Base-by-base conservation (phyloP, 306 rosid genomes). In the Quercus bicolor region DNA sequence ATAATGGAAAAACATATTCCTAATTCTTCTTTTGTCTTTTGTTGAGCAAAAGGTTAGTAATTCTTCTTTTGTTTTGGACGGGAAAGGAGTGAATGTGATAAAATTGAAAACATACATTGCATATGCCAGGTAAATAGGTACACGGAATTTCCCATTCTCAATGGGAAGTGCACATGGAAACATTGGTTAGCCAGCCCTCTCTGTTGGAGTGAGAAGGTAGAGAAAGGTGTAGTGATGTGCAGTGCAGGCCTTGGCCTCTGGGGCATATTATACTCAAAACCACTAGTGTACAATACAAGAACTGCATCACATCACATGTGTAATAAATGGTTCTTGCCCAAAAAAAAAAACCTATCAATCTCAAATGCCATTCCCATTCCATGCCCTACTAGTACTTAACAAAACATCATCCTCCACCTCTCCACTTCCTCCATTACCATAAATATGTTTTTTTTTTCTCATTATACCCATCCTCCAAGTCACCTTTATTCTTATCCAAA, bases 311-410 rank as follows among this genome's bases (percentile, higher is more conserved):
- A 53, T 55, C 79, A 60, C 84, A 85, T 81, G 85, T 24, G 78
- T 79, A 72, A 23, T 70, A 68, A 81, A 85, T 82, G 85, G 33
- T 78, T 65, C 79, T 81, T 75, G 62, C 70, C 78, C 62, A 12
- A 23, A 80, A 72, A 6, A 5, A 7, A 7, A 37, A 7, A 0
- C 45, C 45, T 37, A 7, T 2, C 45, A 0, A 37, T 37, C 45
- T 37, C 11, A 37, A 37, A 37, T 7, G 53, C 16, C 53, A 12
- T 48, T 11, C 53, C 53, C 11, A 37, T 7, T 37, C 45, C 45
- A 8, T 37, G 4, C 71, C 51, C 16, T 29, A 16, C 52, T 14
- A 26, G 28, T 26, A 12, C 16, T 26, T 2, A 64, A 78, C 48
- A 40, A 13, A 20, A 28, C 40, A 40, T 9, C 23, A 51, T 2